Evolutionary conservation across 345 rosid genomes (phyloP), one percentile per base, ranked within the genome.

Genomic region (Triadica sebifera): DNA sequence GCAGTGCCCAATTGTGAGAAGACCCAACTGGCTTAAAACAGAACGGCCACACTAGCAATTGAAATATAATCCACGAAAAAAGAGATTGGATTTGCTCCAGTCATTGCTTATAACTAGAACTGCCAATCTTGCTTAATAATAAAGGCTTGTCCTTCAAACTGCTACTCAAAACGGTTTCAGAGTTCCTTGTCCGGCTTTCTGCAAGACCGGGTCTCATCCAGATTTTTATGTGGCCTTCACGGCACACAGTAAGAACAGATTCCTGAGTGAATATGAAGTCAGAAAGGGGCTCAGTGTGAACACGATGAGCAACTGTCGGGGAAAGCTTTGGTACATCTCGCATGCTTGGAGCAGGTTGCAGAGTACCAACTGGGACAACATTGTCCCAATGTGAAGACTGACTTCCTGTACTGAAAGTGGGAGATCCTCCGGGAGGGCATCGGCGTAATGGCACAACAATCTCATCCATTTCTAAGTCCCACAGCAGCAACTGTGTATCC

Each of bases 311-410:
- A 65, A 93, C 90, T 67, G 93, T 73, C 0, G 99, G 93, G 19
- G 98, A 90, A 69, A 96, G 85, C 86, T 96, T 96, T 5, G 98
- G 99, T 74, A 96, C 92, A 70, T 96, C 97, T 15, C 89, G 90
- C 81, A 86, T 88, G 85, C 93, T 91, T 65, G 98, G 98, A 59
- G 99, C 98, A 38, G 97, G 89, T 80, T 93, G 99, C 73, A 96
- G 85, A 65, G 92, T 88, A 52, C 98, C 97, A 71, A 89, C 64
- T 6, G 97, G 97, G 75, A 73, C 70, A 47, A 72, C 79, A 70
- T 82, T 96, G 89, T 96, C 99, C 99, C 99, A 96, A 73, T 96
- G 99, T 22, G 98, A 83, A 47, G 99, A 93, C 76, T 93, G 99
- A 87, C 98, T 96, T 81, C 99, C 99, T 0, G 97, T 77, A 71